Conservation (phyloP, 768 basidiomycete genomes). For the Naematelia encephala region DNA sequence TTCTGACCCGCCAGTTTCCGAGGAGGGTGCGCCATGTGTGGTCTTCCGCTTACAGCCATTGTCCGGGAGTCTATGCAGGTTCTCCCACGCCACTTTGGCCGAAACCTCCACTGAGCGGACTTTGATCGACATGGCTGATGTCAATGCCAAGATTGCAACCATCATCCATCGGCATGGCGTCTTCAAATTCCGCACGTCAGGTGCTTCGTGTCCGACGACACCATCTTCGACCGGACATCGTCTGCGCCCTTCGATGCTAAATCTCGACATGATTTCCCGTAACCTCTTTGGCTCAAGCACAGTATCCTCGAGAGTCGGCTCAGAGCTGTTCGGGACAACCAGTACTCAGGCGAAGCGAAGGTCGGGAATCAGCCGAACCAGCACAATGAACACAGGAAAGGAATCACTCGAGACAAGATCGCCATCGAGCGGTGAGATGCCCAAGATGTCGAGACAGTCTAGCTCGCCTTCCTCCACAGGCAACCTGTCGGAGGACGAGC, state of each 20-base stretch:
- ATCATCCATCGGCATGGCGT: slow-evolving; percentile 74
- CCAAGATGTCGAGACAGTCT: slow-evolving; percentile 8
- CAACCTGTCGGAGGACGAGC: neutral
- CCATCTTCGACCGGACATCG: slow-evolving; percentile 70
- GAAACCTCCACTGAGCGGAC: slow-evolving; percentile 55
- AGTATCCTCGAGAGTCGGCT: slow-evolving; percentile 6
- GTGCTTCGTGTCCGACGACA: slow-evolving; percentile 74
- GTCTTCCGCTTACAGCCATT: slow-evolving; percentile 77
- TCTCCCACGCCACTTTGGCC: slow-evolving; percentile 54
- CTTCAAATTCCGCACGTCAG: slow-evolving; percentile 79
- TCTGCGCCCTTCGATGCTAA: slow-evolving; percentile 74
- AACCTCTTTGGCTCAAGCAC: slow-evolving; percentile 70
- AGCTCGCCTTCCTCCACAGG: slow-evolving; percentile 4
- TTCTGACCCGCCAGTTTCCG: slow-evolving; percentile 72
- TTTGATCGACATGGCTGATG: slow-evolving; percentile 67
- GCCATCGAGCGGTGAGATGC: neutral
- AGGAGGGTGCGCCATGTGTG: slow-evolving; percentile 67
- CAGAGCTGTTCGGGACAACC: slow-evolving; percentile 68
- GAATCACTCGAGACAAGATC: neutral
- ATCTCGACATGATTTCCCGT: slow-evolving; percentile 82
- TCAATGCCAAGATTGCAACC: slow-evolving; percentile 72
- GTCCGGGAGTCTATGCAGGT: slow-evolving; percentile 72
- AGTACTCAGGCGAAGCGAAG: slow-evolving; percentile 59
- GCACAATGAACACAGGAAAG: slow-evolving; percentile 49
- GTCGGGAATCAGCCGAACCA: slow-evolving; percentile 64